Evolutionary conservation across 2,329 filamentous ascomycete species (phyloP).

Genomic region (Teratosphaeria epicoccoides): DNA sequence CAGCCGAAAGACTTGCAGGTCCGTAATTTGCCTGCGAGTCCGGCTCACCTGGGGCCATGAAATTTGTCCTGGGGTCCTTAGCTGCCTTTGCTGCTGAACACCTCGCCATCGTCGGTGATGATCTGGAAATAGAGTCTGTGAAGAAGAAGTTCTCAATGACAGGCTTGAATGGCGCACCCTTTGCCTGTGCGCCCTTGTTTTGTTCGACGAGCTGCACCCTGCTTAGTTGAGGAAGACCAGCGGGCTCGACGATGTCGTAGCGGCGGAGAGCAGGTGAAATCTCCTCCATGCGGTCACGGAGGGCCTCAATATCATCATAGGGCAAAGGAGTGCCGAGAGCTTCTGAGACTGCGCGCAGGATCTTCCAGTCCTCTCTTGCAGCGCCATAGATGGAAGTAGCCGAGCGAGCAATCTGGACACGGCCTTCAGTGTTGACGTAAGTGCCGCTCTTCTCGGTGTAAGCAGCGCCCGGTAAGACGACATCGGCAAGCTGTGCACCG

Average conservation of each 20-base stretch:
- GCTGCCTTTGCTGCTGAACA: constrained; percentile 83
- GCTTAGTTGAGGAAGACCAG: constrained; percentile 30
- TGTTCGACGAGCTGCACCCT: constrained; percentile 93
- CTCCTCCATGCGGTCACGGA: constrained; percentile 89
- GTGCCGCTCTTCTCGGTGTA: constrained; percentile 96
- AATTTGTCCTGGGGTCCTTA: constrained; percentile 40
- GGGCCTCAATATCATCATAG: constrained; percentile 82
- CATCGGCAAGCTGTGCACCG: constrained; percentile 83
- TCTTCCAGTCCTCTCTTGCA: constrained; percentile 96
- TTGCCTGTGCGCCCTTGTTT: constrained; percentile 78
- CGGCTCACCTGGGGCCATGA: constrained; percentile 39
- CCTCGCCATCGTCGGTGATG: constrained; percentile 95
- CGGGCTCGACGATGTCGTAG: constrained; percentile 81
- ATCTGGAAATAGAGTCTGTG: constrained; percentile 92
- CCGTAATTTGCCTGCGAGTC: constrained; percentile 34
- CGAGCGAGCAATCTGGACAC: constrained; percentile 84
- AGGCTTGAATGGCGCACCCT: constrained; percentile 56
- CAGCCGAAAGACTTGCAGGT: constrained; percentile 4
- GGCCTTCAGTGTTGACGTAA: constrained; percentile 95
- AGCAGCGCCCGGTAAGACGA: constrained; percentile 84
- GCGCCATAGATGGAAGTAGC: constrained; percentile 84
- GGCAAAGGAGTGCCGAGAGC: constrained; percentile 79
- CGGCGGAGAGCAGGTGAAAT: constrained; percentile 81
- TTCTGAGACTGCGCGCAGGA: constrained; percentile 83
- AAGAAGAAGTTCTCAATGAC: constrained; percentile 96